Evolutionary conservation across 2,329 filamentous ascomycete species (phyloP), one percentile per base, ranked within the genome.

Genomic region (Esteya vermicola): DNA sequence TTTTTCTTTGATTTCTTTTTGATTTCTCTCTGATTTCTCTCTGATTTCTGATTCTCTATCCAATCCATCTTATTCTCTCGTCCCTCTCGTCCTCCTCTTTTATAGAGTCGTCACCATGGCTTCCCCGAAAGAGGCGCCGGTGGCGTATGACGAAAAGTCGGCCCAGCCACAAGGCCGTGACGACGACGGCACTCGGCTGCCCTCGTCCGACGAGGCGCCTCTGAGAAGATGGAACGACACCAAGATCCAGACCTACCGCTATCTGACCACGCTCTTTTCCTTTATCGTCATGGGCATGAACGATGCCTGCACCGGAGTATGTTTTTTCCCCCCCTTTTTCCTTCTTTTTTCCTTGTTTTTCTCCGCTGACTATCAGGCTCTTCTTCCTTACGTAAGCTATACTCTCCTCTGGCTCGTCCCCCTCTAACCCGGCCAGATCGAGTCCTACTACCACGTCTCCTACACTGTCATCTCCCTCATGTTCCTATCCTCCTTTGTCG

Each of bases 281-380:
- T 75, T 84, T 47, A 59, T 77, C 18, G 62, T 81, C 25, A 72
- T 81, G 62, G 80, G 80, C 7, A 68, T 78, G 59, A 81, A 80
- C 49, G 80, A 85, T 57, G 78, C 70, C 9, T 71, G 72, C 20
- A 66, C 75, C 33, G 78, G 78, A 32, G 73, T 75, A 61, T 54
- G 66, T 30, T 9, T 23, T 20, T 18, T 21, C 30, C 13, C 13
- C 5, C 12, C 23, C 13, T n/a, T 18, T 9, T 6, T 8, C 19
- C 20, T 7, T 4, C 7, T 22, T 20, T 10, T 25, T 5, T 18
- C 16, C 6, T 13, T 9, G 6, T 2, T n/a, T 9, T 22, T 6
- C 18, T 13, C 33, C 19, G 20, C 21, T 38, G n/a, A 39, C 30
- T 9, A 21, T 9, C 38, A 70, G 62, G 62, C 67, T 33, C 54